phyloP scores from a whole-genome alignment of 352 stramenopile genomes.

The Hyaloperonospora brassicae region DNA sequence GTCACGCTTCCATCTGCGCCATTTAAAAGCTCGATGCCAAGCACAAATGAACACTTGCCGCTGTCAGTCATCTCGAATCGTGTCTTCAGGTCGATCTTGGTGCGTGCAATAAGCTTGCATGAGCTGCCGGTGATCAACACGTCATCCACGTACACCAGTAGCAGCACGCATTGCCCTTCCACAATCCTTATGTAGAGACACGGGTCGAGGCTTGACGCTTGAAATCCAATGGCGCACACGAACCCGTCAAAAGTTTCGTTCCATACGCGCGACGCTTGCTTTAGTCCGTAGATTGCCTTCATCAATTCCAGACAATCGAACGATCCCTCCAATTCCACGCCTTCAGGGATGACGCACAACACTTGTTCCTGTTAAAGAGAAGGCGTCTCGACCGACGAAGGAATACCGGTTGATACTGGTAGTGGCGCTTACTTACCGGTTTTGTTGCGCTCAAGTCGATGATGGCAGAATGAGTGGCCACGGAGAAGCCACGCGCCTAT shows the following conservation, averaged over 20 bases:
- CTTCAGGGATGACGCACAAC: not conserved
- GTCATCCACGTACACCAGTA: slow-evolving; percentile 5
- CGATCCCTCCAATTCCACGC: slow-evolving; percentile 1
- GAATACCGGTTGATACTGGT: too few species aligned
- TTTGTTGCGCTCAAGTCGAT: too few species aligned
- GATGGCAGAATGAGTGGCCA: too few species aligned
- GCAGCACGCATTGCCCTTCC: not conserved
- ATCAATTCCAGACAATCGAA: slow-evolving; percentile 7
- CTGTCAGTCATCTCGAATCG: slow-evolving; percentile 21
- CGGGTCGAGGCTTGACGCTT: not conserved
- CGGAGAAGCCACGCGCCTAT: too few species aligned
- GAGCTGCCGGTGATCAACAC: slow-evolving; percentile 14
- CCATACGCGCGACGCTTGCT: not conserved
- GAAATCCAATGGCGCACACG: not conserved
- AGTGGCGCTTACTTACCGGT: too few species aligned
- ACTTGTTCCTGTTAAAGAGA: slow-evolving; percentile 1
- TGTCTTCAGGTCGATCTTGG: slow-evolving; percentile 13
- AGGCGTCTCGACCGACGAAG: too few species aligned
- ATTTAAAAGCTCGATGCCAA: slow-evolving; percentile 13
- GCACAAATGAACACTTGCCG: slow-evolving; percentile 18
- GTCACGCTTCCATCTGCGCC: slow-evolving; percentile 9
- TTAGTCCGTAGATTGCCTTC: slow-evolving; percentile 8
- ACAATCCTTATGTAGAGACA: not conserved
- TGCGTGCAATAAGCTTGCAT: slow-evolving; percentile 5
- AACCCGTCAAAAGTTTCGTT: too few species aligned